These are phyloP conservation scores for Phyllosticta ampelicida DNA, from an alignment of 2,329 filamentous ascomycete species.

Conservation along the genomic window DNA sequence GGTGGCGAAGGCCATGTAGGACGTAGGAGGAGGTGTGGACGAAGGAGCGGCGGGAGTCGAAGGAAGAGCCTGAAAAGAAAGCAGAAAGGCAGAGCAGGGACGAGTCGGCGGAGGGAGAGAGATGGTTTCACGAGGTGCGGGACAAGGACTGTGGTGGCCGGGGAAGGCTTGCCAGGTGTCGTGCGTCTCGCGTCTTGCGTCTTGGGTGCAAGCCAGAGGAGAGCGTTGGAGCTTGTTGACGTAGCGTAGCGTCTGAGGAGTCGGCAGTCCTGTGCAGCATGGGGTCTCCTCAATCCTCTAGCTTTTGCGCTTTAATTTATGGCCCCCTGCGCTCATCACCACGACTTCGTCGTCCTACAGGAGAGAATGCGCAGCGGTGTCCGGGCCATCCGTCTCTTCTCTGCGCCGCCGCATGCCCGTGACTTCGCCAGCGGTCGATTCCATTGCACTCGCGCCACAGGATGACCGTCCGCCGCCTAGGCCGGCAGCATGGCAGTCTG, in stretches of 20 bases:
- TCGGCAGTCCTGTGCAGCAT: no score
- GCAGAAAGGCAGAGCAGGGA: neutral
- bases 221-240: conserved; percentile 7
- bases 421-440: no score
- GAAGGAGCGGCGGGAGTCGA: neutral
- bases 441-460: neutral
- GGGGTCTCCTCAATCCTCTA: conserved; percentile 5
- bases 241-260: no score
- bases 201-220: conserved; percentile 4
- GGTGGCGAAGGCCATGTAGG: neutral
- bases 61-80: neutral
- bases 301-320: conserved; percentile 3
- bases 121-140: conserved; percentile 7
- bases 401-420: no score
- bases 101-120: neutral
- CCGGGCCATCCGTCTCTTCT: neutral
- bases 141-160: neutral
- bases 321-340: conserved; percentile 1
- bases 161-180: neutral
- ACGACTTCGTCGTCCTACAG: neutral
- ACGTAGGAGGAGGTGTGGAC: neutral
- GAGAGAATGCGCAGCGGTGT: neutral
- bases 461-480: neutral
- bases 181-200: conserved; percentile 7
- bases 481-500: neutral